phyloP scores from a whole-genome alignment of 441 rosid genomes.

The Dalechampia spathulata region DNA sequence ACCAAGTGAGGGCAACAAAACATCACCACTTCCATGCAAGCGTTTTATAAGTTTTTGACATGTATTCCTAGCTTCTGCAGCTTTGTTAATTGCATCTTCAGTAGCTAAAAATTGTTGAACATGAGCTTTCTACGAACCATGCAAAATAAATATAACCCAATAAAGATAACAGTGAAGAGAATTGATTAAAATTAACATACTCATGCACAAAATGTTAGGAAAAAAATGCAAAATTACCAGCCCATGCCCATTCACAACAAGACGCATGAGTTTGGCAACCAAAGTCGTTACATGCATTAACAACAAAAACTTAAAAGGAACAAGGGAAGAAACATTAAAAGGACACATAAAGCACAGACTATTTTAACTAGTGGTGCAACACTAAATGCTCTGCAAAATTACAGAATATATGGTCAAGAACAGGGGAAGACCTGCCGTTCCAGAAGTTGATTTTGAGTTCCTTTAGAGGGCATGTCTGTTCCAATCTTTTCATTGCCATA shows the following conservation, averaged over 20 bases:
- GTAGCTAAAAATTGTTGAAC: constrained; percentile 93
- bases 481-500: constrained; percentile 73
- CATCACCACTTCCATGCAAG: constrained; percentile 63
- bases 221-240: background rate
- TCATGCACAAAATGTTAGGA: background rate
- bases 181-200: background rate
- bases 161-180: background rate
- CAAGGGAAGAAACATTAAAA: too few species aligned
- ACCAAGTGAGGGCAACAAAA: constrained; percentile 41
- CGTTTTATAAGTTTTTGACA: constrained; percentile 62
- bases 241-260: background rate
- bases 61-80: constrained; percentile 77
- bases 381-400: constrained; percentile 4
- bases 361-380: background rate
- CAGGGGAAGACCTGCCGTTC: constrained; percentile 71
- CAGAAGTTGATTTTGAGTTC: constrained; percentile 87
- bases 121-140: constrained; percentile 70
- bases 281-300: background rate
- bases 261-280: background rate
- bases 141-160: constrained; percentile 9
- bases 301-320: constrained; percentile 5
- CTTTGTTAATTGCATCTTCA: constrained; percentile 85
- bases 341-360: too few species aligned
- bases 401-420: constrained; percentile 10
- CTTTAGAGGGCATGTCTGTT: constrained; percentile 55